These are phyloP conservation scores for Xerocomus brunneocitrinus DNA, from an alignment of 768 basidiomycete genomes.

Conservation along the genomic window DNA sequence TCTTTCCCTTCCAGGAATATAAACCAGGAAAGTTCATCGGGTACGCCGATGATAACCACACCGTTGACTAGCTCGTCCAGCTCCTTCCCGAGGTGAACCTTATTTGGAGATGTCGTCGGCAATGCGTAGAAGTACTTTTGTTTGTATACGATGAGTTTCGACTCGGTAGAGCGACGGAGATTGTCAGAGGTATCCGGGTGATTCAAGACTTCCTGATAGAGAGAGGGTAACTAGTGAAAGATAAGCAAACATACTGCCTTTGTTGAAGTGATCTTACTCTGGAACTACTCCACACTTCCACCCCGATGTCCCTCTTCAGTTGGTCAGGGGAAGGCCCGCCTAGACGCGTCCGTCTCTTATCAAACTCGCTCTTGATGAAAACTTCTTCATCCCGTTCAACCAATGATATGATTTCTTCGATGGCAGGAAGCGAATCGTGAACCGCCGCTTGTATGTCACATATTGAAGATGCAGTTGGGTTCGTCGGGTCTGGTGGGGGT, in stretches of 20 bases:
- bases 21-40: constrained; percentile 81
- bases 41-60: constrained; percentile 66
- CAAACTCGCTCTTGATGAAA: constrained; percentile 60
- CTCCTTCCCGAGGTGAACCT: constrained; percentile 49
- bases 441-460: constrained; percentile 56
- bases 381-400: constrained; percentile 60
- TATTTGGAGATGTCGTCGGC: constrained; percentile 40
- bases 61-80: constrained; percentile 73
- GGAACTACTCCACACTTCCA: constrained; percentile 61
- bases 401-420: constrained; percentile 68
- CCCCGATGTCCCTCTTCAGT: constrained; percentile 56
- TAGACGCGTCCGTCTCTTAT: constrained; percentile 73
- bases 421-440: constrained; percentile 62
- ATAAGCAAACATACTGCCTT: constrained; percentile 9
- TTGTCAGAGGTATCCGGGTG: constrained; percentile 78
- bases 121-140: constrained; percentile 58
- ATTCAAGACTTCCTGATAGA: constrained; percentile 78
- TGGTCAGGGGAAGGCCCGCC: constrained; percentile 58
- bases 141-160: constrained; percentile 66
- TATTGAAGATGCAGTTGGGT: constrained; percentile 59
- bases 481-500: constrained; percentile 73
- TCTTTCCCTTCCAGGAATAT: constrained; percentile 73
- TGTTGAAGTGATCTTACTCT: constrained; percentile 37
- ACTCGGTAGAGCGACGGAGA: constrained; percentile 71
- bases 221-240: constrained; percentile 51